Conservation (phyloP, 2,329 filamentous ascomycete genomes). For the Nemania sp. region DNA sequence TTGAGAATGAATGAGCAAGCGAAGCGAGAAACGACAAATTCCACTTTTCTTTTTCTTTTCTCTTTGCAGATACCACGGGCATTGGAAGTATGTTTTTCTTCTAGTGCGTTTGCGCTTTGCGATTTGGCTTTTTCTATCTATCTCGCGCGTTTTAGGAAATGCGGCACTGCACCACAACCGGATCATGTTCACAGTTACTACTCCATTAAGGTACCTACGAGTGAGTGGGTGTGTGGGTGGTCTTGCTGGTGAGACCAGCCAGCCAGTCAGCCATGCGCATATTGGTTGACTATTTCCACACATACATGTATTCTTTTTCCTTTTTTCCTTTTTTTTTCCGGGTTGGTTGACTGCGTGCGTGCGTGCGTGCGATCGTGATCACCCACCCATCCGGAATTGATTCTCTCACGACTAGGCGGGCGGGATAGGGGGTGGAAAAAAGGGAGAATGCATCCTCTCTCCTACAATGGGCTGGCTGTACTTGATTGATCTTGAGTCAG, state of each 20-base stretch:
- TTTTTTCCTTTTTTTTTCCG: too few species aligned
- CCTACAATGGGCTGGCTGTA: neutral
- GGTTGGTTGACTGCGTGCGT: slow-evolving; percentile 2
- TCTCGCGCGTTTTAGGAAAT: slow-evolving; percentile 7
- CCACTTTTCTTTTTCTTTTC: slow-evolving; percentile 2
- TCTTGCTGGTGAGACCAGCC: neutral
- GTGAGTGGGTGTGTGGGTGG: too few species aligned
- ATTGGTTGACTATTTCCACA: neutral
- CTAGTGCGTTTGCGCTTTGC: slow-evolving; percentile 6
- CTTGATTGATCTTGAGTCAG: neutral
- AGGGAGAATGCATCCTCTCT: slow-evolving; percentile 15
- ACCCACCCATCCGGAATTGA: neutral
- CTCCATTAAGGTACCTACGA: too few species aligned
- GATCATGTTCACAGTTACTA: neutral
- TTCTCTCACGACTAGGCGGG: neutral
- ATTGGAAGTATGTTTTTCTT: slow-evolving; percentile 9
- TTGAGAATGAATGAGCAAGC: slow-evolving; percentile 6
- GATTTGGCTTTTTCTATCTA: slow-evolving; percentile 1
- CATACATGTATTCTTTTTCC: neutral
- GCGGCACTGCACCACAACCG: slow-evolving; percentile 2
- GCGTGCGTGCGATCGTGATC: too few species aligned
- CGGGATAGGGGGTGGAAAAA: neutral
- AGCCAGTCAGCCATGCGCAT: neutral
- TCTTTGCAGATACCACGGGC: slow-evolving; percentile 27
- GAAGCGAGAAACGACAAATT: slow-evolving; percentile 9